Conservation (phyloP, 805 yeast genomes). For the Candida khao-thaluensis region DNA sequence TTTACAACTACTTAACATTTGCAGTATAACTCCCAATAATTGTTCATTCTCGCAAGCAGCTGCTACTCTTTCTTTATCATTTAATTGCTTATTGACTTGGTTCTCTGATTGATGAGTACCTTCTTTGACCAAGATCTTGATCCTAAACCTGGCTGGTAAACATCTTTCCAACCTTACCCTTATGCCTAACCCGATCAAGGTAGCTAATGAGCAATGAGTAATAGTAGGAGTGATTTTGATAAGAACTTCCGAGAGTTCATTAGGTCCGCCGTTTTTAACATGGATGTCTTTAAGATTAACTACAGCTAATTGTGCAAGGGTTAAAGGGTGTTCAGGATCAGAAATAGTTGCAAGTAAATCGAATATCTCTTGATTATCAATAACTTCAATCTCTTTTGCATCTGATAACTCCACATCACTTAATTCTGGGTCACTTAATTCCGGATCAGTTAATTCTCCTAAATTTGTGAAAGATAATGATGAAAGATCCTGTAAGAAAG, state of each 20-base stretch:
- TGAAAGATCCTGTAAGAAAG: slow-evolving; percentile 20
- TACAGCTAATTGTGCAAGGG: slow-evolving; percentile 91
- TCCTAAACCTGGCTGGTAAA: slow-evolving; percentile 79
- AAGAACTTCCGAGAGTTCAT: slow-evolving; percentile 63
- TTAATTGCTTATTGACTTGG: slow-evolving; percentile 94
- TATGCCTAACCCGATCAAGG: slow-evolving; percentile 91
- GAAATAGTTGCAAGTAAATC: slow-evolving; percentile 83
- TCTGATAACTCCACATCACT: slow-evolving; percentile 19
- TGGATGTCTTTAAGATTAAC: slow-evolving; percentile 80
- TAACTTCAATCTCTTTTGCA: slow-evolving; percentile 51
- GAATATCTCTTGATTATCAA: slow-evolving; percentile 87
- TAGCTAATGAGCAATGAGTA: slow-evolving; percentile 95
- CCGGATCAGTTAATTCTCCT: slow-evolving; percentile 19
- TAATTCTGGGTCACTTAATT: slow-evolving; percentile 20
- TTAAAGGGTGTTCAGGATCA: slow-evolving; percentile 97
- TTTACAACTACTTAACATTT: slow-evolving; percentile 83
- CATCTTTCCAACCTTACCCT: slow-evolving; percentile 88
- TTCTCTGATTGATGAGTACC: slow-evolving; percentile 95
- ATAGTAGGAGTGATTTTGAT: slow-evolving; percentile 95
- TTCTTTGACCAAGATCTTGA: slow-evolving; percentile 75
- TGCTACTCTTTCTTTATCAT: slow-evolving; percentile 95
- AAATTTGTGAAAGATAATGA: slow-evolving; percentile 29
- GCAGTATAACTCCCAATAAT: slow-evolving; percentile 81
- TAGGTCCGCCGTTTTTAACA: slow-evolving; percentile 54
- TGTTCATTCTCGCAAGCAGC: slow-evolving; percentile 99